Conservation (phyloP, 2,329 filamentous ascomycete genomes). For the Aspergillus sp. region DNA sequence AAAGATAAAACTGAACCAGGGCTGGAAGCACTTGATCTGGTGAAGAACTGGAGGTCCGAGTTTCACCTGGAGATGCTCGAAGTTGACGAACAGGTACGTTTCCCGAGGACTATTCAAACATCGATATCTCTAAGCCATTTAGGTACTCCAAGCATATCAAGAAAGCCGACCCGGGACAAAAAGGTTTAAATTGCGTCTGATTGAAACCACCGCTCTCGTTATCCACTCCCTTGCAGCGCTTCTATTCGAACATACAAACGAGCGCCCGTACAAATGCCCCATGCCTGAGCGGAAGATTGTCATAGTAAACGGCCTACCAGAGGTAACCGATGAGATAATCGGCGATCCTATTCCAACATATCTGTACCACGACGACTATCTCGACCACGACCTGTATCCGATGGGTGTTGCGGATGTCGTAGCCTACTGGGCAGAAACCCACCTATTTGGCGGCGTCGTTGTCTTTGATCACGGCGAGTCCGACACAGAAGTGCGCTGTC, state of each 20-base stretch:
- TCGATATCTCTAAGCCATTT: background rate
- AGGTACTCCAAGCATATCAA: background rate
- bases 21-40: background rate
- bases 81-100: background rate
- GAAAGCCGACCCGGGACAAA: background rate
- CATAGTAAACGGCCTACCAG: background rate
- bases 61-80: background rate
- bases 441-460: background rate
- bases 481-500: background rate
- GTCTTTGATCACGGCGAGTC: background rate
- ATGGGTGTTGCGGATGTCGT: background rate
- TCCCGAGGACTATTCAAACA: background rate
- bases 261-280: background rate
- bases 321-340: background rate
- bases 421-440: background rate
- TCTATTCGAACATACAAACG: background rate
- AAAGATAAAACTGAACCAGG: background rate
- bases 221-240: background rate
- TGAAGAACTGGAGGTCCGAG: background rate
- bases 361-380: background rate
- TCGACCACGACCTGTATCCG: background rate
- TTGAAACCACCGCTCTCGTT: background rate
- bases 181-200: background rate
- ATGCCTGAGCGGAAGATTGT: background rate
- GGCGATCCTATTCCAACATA: background rate